Conservation (phyloP, 2,329 filamentous ascomycete species). For the Phialemoniopsis sp. region DNA sequence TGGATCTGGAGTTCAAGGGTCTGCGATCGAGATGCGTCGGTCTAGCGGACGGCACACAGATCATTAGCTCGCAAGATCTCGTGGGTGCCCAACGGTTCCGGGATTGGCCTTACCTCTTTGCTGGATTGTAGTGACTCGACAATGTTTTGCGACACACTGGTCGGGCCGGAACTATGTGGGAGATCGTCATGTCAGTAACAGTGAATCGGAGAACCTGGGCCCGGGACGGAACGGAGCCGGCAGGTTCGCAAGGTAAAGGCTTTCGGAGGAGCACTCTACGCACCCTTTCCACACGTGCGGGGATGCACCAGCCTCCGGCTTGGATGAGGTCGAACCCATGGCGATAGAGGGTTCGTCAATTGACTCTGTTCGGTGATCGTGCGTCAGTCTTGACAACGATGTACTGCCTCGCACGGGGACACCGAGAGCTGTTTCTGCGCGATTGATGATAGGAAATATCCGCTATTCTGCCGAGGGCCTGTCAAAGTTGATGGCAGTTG, state of each 20-base stretch:
- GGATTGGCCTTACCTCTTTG: conserved; percentile 63
- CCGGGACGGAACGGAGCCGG: conserved; percentile 1
- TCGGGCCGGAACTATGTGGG: conserved; percentile 36
- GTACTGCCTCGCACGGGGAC: too few relatives aligned
- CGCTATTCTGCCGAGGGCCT: too few relatives aligned
- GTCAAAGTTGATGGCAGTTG: too few relatives aligned
- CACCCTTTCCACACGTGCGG: conserved; percentile 53
- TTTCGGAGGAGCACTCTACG: conserved; percentile 16
- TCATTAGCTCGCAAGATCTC: not conserved
- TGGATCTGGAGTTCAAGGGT: conserved; percentile 84
- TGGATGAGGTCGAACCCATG: conserved; percentile 56
- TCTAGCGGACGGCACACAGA: conserved; percentile 46
- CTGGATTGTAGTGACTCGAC: conserved; percentile 79
- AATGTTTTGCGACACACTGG: conserved; percentile 71
- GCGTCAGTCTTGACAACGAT: too few relatives aligned
- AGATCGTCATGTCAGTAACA: conserved; percentile 11
- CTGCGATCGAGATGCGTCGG: conserved; percentile 81
- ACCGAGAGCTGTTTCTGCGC: too few relatives aligned
- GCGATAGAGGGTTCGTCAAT: too few relatives aligned
- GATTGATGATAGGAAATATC: too few relatives aligned
- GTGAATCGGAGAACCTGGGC: conserved; percentile 4
- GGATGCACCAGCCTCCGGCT: conserved; percentile 37
- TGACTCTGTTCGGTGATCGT: too few relatives aligned
- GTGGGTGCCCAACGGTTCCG: not conserved
- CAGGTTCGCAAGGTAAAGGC: conserved; percentile 1